Conservation (phyloP, 352 stramenopile species). For the Pythium brassicae region DNA sequence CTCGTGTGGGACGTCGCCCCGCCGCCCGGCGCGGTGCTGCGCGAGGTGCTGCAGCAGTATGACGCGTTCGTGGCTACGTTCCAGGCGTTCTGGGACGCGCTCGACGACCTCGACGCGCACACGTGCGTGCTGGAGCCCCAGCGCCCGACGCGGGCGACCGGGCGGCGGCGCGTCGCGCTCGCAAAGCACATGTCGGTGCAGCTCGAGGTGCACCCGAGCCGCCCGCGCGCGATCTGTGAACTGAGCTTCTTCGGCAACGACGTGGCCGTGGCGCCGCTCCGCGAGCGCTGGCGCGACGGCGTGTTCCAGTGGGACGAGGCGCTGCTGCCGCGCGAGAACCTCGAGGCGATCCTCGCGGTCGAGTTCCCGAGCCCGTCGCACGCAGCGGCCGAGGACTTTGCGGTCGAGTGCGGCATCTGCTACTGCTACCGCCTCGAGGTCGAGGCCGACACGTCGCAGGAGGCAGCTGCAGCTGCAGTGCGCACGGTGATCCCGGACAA, state of each 20-base stretch:
- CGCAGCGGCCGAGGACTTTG: constrained; percentile 58
- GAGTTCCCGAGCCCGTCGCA: constrained; percentile 55
- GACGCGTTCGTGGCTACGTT: constrained; percentile 49
- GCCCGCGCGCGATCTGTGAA: constrained; percentile 45
- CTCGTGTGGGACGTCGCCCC: constrained; percentile 2
- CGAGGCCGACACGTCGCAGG: constrained; percentile 8
- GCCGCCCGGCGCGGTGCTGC: not conserved
- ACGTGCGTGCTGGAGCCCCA: constrained; percentile 80
- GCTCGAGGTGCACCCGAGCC: constrained; percentile 49
- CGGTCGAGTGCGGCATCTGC: constrained; percentile 86
- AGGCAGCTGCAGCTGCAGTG: not conserved
- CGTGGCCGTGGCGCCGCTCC: constrained; percentile 35
- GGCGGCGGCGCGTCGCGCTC: constrained; percentile 56
- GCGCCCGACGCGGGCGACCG: constrained; percentile 56
- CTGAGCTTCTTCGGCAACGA: constrained; percentile 79
- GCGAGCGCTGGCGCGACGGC: constrained; percentile 54
- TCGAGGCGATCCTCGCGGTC: constrained; percentile 56
- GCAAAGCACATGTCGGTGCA: constrained; percentile 69
- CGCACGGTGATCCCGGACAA: constrained; percentile 65
- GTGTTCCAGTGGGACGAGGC: constrained; percentile 59
- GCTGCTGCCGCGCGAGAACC: constrained; percentile 51
- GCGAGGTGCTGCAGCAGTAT: constrained; percentile 39
- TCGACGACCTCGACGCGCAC: constrained; percentile 68
- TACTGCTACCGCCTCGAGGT: constrained; percentile 76
- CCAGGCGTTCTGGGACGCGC: constrained; percentile 74